Conservation (phyloP, 495 filamentous ascomycete species). For the Neurospora sublineolata region DNA sequence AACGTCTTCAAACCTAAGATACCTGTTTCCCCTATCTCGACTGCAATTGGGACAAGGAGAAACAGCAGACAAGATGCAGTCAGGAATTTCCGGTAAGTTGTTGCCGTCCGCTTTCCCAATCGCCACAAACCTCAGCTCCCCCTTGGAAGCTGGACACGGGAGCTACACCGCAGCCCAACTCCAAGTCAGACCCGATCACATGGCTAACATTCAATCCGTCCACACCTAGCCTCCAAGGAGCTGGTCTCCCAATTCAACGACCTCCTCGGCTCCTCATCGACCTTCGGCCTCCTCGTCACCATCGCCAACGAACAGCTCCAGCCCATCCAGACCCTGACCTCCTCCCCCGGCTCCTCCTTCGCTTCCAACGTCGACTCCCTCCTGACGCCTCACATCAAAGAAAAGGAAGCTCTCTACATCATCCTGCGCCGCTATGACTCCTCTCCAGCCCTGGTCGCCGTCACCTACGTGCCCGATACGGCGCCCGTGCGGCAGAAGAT, state of each 20-base stretch:
- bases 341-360: conserved; percentile 37
- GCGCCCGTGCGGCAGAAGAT: conserved; percentile 92
- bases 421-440: conserved; percentile 59
- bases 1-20: neutral
- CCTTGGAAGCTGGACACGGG: neutral
- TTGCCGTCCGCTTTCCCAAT: neutral
- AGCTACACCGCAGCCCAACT: too few relatives aligned
- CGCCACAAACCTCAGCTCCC: neutral
- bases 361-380: conserved; percentile 43
- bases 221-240: conserved; percentile 60
- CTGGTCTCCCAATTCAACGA: conserved; percentile 71
- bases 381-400: conserved; percentile 52
- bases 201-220: too few relatives aligned
- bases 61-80: conserved; percentile 53
- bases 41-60: neutral
- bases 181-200: too few relatives aligned
- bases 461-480: conserved; percentile 84
- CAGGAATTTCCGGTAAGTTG: conserved; percentile 64
- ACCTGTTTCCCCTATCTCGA: neutral
- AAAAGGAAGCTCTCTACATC: conserved; percentile 69
- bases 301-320: conserved; percentile 66
- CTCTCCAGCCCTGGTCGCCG: conserved; percentile 50
- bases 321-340: conserved; percentile 48
- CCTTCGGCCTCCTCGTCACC: conserved; percentile 71
- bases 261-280: conserved; percentile 50